These are phyloP conservation scores for Penstemon newberryi DNA, from an alignment of 257 asterid species.

Conservation along the genomic window DNA sequence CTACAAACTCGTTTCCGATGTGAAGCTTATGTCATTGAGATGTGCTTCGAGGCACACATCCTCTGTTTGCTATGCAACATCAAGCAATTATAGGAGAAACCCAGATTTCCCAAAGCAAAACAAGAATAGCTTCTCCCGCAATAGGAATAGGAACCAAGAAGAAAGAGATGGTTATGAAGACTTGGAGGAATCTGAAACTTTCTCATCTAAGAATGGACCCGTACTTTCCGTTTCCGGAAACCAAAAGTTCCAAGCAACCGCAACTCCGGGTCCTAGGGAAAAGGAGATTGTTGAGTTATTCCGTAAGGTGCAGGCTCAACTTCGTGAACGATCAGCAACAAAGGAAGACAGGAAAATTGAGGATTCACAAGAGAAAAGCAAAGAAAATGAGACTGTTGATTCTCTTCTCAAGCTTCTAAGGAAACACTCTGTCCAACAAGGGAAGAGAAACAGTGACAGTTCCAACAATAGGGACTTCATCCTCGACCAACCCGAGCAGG, in stretches of 20 bases:
- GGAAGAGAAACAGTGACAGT: constrained; percentile 47
- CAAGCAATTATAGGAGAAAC: constrained; percentile 65
- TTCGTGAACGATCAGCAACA: constrained; percentile 70
- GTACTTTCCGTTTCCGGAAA: constrained; percentile 50
- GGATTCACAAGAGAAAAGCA: constrained; percentile 55
- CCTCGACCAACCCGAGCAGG: constrained; percentile 51
- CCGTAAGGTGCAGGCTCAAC: constrained; percentile 91
- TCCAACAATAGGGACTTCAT: constrained; percentile 51
- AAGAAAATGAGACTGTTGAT: constrained; percentile 91
- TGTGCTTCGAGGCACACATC: constrained; percentile 41
- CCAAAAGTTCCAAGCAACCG: constrained; percentile 64
- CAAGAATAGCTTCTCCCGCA: constrained; percentile 66
- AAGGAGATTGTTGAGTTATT: constrained; percentile 89
- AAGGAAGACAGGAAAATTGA: constrained; percentile 79
- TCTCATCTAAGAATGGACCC: constrained; percentile 74
- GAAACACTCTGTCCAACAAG: constrained; percentile 85
- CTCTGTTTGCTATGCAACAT: constrained; percentile 57
- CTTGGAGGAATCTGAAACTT: constrained; percentile 60
- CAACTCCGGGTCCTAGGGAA: constrained; percentile 84
- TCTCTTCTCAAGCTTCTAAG: constrained; percentile 91
- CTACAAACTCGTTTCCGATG: constrained; percentile 37
- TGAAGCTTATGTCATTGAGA: constrained; percentile 43
- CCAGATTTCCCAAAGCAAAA: constrained; percentile 69
- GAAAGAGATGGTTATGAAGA: constrained; percentile 63
- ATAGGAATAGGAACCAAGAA: constrained; percentile 61